Percentiles rank a stretch among this genome's conserved stretches.
These are phyloP conservation scores for Mycocentrospora acerina DNA, from an alignment of 2,329 filamentous ascomycete genomes.

Conservation along the genomic window DNA sequence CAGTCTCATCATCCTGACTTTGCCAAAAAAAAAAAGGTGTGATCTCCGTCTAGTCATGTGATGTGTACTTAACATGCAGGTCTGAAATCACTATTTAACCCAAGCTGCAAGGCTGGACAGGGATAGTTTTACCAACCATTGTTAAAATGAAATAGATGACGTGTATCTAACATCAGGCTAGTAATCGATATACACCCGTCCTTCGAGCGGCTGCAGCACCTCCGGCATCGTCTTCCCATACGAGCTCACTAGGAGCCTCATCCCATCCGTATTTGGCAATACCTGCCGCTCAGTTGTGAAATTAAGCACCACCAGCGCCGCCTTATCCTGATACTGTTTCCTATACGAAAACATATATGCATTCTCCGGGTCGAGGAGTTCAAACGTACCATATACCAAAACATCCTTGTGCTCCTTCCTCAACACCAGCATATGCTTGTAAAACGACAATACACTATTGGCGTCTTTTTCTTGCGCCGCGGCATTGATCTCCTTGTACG, in stretches of 20 bases:
- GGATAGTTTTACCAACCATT: too few relatives aligned
- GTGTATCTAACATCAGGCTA: too few relatives aligned
- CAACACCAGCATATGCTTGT: slow-evolving; percentile 59
- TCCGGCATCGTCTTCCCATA: slow-evolving; percentile 23
- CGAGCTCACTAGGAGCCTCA: slow-evolving; percentile 50
- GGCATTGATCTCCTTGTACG: slow-evolving; percentile 62
- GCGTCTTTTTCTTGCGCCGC: slow-evolving; percentile 52
- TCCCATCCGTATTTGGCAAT: slow-evolving; percentile 9
- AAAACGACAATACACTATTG: slow-evolving; percentile 62
- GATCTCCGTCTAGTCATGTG: too few relatives aligned
- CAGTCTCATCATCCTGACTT: too few relatives aligned
- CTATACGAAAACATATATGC: slow-evolving; percentile 54
- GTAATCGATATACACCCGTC: slow-evolving; percentile 40
- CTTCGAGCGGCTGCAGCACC: slow-evolving; percentile 38
- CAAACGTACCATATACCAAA: slow-evolving; percentile 69
- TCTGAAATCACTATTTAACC: too few relatives aligned
- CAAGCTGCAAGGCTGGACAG: too few relatives aligned
- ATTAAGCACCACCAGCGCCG: slow-evolving; percentile 42
- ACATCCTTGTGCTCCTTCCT: slow-evolving; percentile 63
- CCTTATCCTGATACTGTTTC: slow-evolving; percentile 37
- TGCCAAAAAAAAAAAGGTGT: too few relatives aligned
- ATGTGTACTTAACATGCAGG: too few relatives aligned
- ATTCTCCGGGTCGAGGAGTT: slow-evolving; percentile 55
- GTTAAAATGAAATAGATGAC: too few relatives aligned
- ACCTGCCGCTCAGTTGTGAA: slow-evolving; percentile 33